Evolutionary conservation across 257 asterid species (phyloP).

Genomic region (Jacaranda copaia): DNA sequence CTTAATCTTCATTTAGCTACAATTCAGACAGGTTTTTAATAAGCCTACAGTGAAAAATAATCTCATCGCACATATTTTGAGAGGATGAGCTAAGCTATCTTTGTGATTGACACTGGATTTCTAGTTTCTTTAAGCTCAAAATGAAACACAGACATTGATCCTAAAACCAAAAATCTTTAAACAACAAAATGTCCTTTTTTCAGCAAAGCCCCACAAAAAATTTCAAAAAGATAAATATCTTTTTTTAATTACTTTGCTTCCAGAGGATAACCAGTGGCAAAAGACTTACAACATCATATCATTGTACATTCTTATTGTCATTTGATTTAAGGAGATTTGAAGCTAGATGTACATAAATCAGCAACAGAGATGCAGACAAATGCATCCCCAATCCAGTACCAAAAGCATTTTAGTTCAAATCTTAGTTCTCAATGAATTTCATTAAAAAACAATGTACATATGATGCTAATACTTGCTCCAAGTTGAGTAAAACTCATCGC

Average conservation of each 20-base stretch:
- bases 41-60: background rate
- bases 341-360: background rate
- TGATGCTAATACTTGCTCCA: background rate
- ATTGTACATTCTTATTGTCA: background rate
- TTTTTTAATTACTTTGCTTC: background rate
- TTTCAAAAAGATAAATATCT: background rate
- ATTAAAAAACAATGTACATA: background rate
- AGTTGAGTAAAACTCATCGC: background rate
- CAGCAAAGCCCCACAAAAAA: background rate
- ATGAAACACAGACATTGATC: background rate
- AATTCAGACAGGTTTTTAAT: background rate
- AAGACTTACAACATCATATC: background rate
- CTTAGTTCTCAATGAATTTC: background rate
- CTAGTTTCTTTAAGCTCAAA: background rate
- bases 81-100: background rate
- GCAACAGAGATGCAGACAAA: conserved; percentile 12
- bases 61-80: background rate
- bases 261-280: background rate
- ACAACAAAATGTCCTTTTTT: background rate
- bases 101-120: background rate
- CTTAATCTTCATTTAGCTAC: background rate
- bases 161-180: background rate
- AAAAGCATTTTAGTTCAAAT: background rate
- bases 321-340: conserved; percentile 7
- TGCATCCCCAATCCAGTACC: conserved; percentile 3